These are phyloP conservation scores for Leptographium flavum DNA, from an alignment of 2,329 filamentous ascomycete genomes.

Conservation along the genomic window DNA sequence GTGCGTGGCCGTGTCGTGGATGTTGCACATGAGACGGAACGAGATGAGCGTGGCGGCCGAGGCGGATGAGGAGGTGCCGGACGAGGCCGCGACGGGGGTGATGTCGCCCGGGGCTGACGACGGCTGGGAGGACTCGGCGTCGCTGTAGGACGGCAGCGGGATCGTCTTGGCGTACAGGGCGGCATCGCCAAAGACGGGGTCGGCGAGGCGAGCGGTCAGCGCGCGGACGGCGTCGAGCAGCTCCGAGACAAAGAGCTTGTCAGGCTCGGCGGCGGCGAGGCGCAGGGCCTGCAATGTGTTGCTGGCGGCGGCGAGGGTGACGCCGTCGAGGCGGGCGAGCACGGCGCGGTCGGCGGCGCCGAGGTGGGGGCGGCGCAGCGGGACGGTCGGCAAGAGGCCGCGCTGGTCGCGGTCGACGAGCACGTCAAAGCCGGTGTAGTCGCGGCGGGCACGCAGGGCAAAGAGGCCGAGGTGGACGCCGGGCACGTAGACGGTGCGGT, in stretches of 20 bases:
- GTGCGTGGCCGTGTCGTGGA: background rate
- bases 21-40: background rate
- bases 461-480: conserved; percentile 46
- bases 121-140: too few relatives aligned
- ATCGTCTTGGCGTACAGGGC: too few relatives aligned
- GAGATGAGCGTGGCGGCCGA: conserved; percentile 4
- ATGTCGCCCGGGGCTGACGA: too few relatives aligned
- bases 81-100: too few relatives aligned
- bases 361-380: conserved; percentile 36
- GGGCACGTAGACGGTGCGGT: conserved; percentile 30
- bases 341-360: conserved; percentile 41
- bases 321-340: conserved; percentile 32
- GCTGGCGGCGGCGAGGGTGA: conserved; percentile 24
- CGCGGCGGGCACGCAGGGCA: conserved; percentile 36
- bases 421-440: conserved; percentile 45
- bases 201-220: too few relatives aligned
- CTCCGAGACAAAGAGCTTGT: too few relatives aligned
- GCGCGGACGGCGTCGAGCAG: too few relatives aligned
- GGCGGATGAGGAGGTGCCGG: conserved; percentile 16
- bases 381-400: conserved; percentile 46
- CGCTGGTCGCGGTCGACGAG: conserved; percentile 40
- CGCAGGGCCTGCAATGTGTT: conserved; percentile 22
- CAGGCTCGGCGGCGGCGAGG: background rate
- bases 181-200: too few relatives aligned
- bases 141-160: too few relatives aligned